phyloP scores from a whole-genome alignment of 805 yeast species.

The Myxozyma kluyveri region DNA sequence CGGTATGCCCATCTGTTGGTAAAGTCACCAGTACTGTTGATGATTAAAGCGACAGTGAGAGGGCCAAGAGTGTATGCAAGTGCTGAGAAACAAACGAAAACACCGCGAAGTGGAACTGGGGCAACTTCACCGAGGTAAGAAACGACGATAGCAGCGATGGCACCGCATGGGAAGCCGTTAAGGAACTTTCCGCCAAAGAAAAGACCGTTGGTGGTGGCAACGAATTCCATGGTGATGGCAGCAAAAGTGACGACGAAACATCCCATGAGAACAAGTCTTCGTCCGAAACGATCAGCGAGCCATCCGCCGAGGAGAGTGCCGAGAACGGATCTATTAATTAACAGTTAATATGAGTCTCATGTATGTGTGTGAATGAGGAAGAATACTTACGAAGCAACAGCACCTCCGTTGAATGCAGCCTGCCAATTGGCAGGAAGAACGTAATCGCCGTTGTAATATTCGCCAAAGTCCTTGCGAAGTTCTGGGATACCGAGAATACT shows the following conservation, averaged over 20 bases:
- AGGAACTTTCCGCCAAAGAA: conserved; percentile 46
- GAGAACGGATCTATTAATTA: background rate
- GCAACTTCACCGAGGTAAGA: conserved; percentile 47
- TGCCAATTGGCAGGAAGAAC: conserved; percentile 48
- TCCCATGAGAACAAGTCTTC: conserved; percentile 38
- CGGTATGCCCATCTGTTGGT: conserved; percentile 37
- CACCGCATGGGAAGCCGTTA: conserved; percentile 47
- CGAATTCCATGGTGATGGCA: conserved; percentile 45
- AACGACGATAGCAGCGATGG: conserved; percentile 42
- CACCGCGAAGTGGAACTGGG: conserved; percentile 45
- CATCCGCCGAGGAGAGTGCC: background rate
- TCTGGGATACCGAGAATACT: conserved; percentile 41
- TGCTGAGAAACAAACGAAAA: conserved; percentile 44
- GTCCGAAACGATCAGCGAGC: conserved; percentile 4
- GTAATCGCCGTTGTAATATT: conserved; percentile 34
- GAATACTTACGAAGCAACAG: conserved; percentile 39
- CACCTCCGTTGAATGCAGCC: conserved; percentile 41
- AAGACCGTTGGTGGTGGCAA: conserved; percentile 40
- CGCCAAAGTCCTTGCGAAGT: conserved; percentile 40
- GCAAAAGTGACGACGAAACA: conserved; percentile 37
- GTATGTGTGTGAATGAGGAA: conserved; percentile 40
- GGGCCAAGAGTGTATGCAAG: conserved; percentile 46
- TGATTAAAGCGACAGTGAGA: conserved; percentile 41
- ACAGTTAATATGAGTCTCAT: conserved; percentile 37
- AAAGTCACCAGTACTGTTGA: conserved; percentile 31